A percentile compares a stretch with the other conserved stretches of the same genome.
phyloP scores from a whole-genome alignment of 2,329 filamentous ascomycete species.

The Endothia cerciana region DNA sequence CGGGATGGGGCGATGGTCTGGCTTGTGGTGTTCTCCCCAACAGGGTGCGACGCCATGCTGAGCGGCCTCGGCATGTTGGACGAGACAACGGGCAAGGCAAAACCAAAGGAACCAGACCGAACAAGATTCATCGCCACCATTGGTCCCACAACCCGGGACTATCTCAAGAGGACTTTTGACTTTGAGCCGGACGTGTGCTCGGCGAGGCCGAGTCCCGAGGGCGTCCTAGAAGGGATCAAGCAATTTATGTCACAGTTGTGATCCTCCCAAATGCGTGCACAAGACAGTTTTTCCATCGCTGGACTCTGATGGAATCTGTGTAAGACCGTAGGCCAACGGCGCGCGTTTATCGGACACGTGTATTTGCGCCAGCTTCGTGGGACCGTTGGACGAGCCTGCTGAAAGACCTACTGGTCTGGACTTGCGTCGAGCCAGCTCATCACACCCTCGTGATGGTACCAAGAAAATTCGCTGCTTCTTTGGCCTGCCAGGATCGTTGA shows the following conservation, averaged over 20 bases:
- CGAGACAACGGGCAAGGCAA: slow-evolving; percentile 45
- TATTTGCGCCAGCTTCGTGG: too few relatives aligned
- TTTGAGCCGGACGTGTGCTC: slow-evolving; percentile 81
- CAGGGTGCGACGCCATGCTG: slow-evolving; percentile 65
- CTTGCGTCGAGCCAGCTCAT: too few relatives aligned
- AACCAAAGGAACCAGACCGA: slow-evolving; percentile 36
- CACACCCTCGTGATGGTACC: neutral
- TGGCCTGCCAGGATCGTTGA: neutral
- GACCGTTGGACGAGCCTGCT: neutral
- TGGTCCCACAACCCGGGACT: slow-evolving; percentile 86
- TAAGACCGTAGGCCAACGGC: too few relatives aligned
- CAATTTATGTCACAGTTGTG: slow-evolving; percentile 40
- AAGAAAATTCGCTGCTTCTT: neutral
- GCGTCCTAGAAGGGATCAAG: slow-evolving; percentile 70
- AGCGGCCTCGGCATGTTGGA: slow-evolving; percentile 57
- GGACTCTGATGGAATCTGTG: too few relatives aligned
- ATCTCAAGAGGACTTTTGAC: slow-evolving; percentile 66
- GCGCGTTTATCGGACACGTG: too few relatives aligned
- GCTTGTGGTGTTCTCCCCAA: slow-evolving; percentile 76
- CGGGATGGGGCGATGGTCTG: slow-evolving; percentile 55
- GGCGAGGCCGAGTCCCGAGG: slow-evolving; percentile 78
- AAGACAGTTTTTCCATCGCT: slow-evolving; percentile 8
- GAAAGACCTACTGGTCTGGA: neutral
- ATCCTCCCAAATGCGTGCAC: slow-evolving; percentile 27
- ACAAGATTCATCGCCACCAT: slow-evolving; percentile 80